Percentiles rank a stretch among this genome's conserved stretches.
Evolutionary conservation across 2,329 filamentous ascomycete species (phyloP).

Genomic region (Didymella pomorum): DNA sequence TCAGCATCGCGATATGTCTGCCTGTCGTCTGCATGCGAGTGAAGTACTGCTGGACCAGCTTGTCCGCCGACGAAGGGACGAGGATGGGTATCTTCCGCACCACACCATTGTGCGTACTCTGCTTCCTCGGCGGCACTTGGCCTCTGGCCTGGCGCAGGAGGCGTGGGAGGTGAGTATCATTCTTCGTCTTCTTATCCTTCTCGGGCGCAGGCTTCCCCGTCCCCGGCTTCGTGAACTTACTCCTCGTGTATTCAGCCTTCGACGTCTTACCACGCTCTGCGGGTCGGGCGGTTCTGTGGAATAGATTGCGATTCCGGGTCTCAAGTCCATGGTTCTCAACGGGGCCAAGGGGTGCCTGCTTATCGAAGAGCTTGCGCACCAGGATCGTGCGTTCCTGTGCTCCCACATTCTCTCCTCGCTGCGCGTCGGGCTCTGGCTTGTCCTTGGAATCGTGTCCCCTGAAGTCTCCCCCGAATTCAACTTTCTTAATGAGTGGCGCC

Average conservation of each 20-base stretch:
- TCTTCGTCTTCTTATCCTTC: too few relatives aligned
- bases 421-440: neutral
- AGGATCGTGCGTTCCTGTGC: neutral
- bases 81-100: neutral
- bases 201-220: too few relatives aligned
- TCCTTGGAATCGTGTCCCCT: too few relatives aligned
- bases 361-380: neutral
- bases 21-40: neutral
- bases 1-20: constrained; percentile 2
- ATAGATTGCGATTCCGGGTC: neutral
- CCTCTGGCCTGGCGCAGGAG: neutral
- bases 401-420: neutral
- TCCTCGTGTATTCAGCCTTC: too few relatives aligned
- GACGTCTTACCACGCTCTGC: too few relatives aligned
- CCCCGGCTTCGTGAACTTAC: neutral
- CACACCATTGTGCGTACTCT: neutral
- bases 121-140: neutral
- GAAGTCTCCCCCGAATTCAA: neutral
- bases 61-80: too few relatives aligned
- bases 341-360: neutral
- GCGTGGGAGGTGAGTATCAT: neutral
- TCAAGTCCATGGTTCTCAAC: neutral
- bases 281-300: neutral
- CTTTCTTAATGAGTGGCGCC: neutral
- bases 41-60: neutral